Conservation (phyloP, 192 early-diverging fungal genomes). For the Umbelopsis ramanniana region DNA sequence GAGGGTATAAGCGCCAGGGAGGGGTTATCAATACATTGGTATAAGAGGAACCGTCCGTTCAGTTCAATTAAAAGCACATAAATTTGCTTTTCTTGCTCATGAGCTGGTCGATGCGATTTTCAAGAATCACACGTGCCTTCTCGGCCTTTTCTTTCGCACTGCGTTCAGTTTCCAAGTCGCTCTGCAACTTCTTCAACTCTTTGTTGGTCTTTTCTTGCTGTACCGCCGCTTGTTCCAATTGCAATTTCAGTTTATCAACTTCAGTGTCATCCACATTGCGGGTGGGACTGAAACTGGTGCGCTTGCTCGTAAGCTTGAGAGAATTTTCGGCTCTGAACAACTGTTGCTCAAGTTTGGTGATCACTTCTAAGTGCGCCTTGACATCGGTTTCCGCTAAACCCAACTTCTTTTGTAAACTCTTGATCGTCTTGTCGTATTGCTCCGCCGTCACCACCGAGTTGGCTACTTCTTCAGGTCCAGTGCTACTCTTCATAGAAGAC, state of each 20-base stretch:
- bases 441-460: background rate
- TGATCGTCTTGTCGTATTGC: slow-evolving; percentile 32
- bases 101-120: slow-evolving; percentile 44
- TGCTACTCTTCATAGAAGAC: slow-evolving; percentile 5
- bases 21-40: background rate
- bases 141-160: slow-evolving; percentile 46
- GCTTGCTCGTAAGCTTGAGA: background rate
- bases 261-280: background rate
- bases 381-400: slow-evolving; percentile 7
- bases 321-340: slow-evolving; percentile 8
- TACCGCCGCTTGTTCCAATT: background rate
- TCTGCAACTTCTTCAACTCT: slow-evolving; percentile 3
- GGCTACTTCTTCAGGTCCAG: background rate
- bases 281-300: background rate
- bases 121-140: slow-evolving; percentile 38
- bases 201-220: slow-evolving; percentile 6
- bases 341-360: slow-evolving; percentile 16
- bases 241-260: background rate
- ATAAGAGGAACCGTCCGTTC: background rate
- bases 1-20: background rate
- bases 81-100: slow-evolving; percentile 53
- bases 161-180: slow-evolving; percentile 37
- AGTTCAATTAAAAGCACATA: slow-evolving; percentile 48
- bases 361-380: slow-evolving; percentile 20
- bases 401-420: slow-evolving; percentile 21